Percentiles rank a stretch among this genome's conserved stretches.
phyloP scores from a whole-genome alignment of 2,329 filamentous ascomycete species.

The Macrophomina tecta region DNA sequence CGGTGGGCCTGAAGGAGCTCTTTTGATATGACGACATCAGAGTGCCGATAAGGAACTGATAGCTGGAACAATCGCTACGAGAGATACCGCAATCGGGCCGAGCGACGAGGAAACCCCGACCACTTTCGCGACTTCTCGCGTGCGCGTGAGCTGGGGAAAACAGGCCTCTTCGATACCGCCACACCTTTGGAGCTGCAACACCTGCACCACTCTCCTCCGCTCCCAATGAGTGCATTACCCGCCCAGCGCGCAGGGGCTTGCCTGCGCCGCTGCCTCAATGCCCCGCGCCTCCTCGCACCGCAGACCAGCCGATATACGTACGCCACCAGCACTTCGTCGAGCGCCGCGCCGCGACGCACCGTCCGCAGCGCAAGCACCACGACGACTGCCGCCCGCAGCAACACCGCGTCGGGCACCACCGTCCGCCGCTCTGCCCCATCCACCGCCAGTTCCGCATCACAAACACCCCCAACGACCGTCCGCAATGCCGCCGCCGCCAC shows the following conservation, averaged over 20 bases:
- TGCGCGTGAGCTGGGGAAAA: not conserved
- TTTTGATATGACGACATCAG: slow-evolving; percentile 13
- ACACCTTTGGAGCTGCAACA: not conserved
- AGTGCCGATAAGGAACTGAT: not conserved
- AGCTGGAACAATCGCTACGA: not conserved
- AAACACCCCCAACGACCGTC: not conserved
- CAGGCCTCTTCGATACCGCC: too few relatives aligned
- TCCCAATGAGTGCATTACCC: slow-evolving; percentile 11
- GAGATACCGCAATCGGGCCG: not conserved
- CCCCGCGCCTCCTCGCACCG: not conserved
- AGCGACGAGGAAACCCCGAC: slow-evolving; percentile 16
- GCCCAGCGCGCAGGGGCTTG: slow-evolving; percentile 2
- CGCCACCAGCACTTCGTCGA: slow-evolving; percentile 2
- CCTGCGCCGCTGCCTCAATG: slow-evolving; percentile 15
- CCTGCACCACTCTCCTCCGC: not conserved
- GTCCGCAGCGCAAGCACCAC: slow-evolving; percentile 7
- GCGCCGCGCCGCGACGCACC: not conserved
- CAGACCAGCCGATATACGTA: slow-evolving; percentile 8
- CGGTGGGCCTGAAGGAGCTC: not conserved
- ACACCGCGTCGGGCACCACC: slow-evolving; percentile 28
- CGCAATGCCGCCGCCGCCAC: slow-evolving; percentile 17
- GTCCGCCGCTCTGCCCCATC: slow-evolving; percentile 30
- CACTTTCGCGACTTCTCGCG: slow-evolving; percentile 11
- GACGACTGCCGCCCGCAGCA: slow-evolving; percentile 28
- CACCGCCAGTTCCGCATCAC: not conserved